These are phyloP conservation scores for Erodium moschatum DNA, from an alignment of 441 rosid species.

Conservation along the genomic window DNA sequence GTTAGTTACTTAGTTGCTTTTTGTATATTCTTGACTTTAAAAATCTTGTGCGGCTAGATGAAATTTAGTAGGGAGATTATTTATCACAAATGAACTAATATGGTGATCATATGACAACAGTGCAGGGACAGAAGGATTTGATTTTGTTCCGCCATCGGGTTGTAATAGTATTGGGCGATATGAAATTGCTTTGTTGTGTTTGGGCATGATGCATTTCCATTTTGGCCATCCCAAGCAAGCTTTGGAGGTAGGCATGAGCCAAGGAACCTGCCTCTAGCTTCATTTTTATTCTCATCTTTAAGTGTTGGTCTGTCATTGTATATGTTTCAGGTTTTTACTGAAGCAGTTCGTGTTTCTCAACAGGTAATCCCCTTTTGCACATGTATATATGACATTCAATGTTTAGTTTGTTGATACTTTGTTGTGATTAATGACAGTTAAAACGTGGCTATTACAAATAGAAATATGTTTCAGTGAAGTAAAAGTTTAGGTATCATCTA, in stretches of 20 bases:
- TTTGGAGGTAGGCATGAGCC: conserved; percentile 51
- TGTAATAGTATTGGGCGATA: conserved; percentile 56
- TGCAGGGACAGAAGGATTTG: conserved; percentile 97
- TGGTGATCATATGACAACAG: conserved; percentile 37
- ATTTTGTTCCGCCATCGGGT: conserved; percentile 49
- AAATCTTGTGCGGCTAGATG: conserved; percentile 19
- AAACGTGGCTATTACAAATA: too few relatives aligned
- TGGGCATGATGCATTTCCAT: conserved; percentile 94
- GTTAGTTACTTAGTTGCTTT: conserved; percentile 11
- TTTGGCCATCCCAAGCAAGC: conserved; percentile 95
- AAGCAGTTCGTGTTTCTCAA: conserved; percentile 81
- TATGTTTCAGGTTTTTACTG: conserved; percentile 68
- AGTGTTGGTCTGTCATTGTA: conserved; percentile 13
- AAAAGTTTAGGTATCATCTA: too few relatives aligned
- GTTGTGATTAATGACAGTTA: too few relatives aligned
- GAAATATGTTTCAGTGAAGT: too few relatives aligned
- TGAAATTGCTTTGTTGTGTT: conserved; percentile 72
- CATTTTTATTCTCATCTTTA: not conserved
- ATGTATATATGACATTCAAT: too few relatives aligned
- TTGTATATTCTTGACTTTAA: conserved; percentile 12
- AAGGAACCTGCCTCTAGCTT: conserved; percentile 2
- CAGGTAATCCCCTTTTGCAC: conserved; percentile 39
- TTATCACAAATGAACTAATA: conserved; percentile 31
- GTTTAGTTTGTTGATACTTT: too few relatives aligned
- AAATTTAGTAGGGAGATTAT: conserved; percentile 14